These are phyloP conservation scores for Wallacemonas sp. DNA, from an alignment of 208 protist species.

Conservation along the genomic window DNA sequence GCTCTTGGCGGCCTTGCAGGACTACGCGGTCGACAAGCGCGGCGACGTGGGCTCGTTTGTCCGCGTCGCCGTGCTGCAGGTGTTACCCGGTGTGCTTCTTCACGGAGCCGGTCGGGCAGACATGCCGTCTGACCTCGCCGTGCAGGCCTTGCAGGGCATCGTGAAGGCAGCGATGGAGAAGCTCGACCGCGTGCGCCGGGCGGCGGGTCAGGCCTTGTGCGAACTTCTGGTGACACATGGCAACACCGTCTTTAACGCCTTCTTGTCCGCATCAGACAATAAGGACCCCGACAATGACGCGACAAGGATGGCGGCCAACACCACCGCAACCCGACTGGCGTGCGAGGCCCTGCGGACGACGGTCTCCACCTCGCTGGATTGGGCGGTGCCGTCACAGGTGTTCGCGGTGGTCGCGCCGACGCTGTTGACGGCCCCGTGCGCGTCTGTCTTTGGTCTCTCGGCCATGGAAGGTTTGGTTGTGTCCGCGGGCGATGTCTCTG, in stretches of 20 bases:
- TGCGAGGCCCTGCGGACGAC: too few species aligned
- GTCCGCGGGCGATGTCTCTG: constrained; percentile 83
- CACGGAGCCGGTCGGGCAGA: constrained; percentile 26
- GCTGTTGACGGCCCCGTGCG: constrained; percentile 43
- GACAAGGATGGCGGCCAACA: too few species aligned
- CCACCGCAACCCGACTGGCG: too few species aligned
- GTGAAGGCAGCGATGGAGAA: constrained; percentile 91
- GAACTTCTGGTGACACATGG: constrained; percentile 32
- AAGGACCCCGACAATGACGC: too few species aligned
- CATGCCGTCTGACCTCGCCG: constrained; percentile 18
- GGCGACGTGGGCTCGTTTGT: constrained; percentile 98
- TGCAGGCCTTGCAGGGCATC: constrained; percentile 57
- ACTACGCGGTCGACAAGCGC: constrained; percentile 95
- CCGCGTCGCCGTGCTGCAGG: constrained; percentile 86
- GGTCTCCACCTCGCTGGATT: constrained; percentile 18
- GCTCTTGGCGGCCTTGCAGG: constrained; percentile 71
- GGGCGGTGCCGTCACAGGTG: constrained; percentile 42
- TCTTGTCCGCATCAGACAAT: too few species aligned
- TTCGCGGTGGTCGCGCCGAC: constrained; percentile 45
- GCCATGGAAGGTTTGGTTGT: constrained; percentile 85
- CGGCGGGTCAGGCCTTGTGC: constrained; percentile 45
- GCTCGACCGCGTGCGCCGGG: constrained; percentile 88
- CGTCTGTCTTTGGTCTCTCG: constrained; percentile 39
- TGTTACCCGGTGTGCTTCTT: constrained; percentile 52
- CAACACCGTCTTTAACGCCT: too few species aligned